Evolutionary conservation across 23 red algal genomes (phyloP).

Genomic region (Chondrus crispus): DNA sequence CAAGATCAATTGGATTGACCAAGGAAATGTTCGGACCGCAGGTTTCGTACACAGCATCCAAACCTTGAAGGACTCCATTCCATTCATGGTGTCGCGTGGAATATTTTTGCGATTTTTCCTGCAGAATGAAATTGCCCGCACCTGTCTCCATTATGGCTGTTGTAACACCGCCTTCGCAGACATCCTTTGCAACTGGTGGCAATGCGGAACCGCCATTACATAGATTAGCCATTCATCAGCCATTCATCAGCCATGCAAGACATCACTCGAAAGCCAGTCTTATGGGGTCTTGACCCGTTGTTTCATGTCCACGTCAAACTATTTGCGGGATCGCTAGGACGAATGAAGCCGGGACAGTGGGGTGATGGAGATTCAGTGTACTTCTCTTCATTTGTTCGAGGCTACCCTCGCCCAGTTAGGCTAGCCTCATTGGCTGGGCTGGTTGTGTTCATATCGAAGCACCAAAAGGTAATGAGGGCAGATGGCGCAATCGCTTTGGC

Average conservation of each 20-base stretch:
- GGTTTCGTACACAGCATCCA: neutral
- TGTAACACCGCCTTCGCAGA: no score
- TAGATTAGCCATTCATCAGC: no score
- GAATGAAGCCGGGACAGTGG: neutral
- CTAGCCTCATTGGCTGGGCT: conserved; percentile 37
- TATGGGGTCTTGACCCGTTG: conserved; percentile 51
- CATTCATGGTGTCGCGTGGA: no score
- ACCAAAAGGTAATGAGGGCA: conserved; percentile 57
- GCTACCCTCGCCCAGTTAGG: conserved; percentile 29
- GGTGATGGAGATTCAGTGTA: neutral
- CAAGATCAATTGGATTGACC: conserved; percentile 56
- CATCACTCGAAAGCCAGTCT: conserved; percentile 14
- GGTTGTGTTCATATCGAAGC: conserved; percentile 20
- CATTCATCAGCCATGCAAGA: neutral
- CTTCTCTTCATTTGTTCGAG: conserved; percentile 16
- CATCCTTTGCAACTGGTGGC: no score
- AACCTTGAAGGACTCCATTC: no score
- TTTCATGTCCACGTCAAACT: conserved; percentile 45
- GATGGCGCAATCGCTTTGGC: no score
- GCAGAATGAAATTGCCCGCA: no score
- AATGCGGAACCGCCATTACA: no score
- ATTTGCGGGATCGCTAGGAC: neutral
- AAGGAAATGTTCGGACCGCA: conserved; percentile 44
- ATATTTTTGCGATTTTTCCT: no score
- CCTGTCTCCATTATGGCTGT: no score